Evolutionary conservation across 148 eudicot species (phyloP).

Genomic region (Salicornia ramosissima): DNA sequence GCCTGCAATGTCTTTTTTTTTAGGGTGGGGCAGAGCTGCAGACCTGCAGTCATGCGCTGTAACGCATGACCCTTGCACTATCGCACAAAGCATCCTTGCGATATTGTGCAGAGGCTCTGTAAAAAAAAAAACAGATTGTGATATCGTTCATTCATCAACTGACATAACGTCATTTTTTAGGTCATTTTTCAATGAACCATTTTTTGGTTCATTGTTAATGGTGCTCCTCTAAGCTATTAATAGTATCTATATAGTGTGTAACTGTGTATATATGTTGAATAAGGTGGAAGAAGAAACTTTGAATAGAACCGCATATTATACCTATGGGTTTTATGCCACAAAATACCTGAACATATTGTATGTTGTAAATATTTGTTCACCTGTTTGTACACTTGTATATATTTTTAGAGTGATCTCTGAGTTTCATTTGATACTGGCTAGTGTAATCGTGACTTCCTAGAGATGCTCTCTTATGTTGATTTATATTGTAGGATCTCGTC

Average conservation of each 20-base stretch:
- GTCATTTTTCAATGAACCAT: too few species aligned
- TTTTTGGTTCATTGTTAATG: too few species aligned
- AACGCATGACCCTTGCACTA: too few species aligned
- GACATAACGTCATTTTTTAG: too few species aligned
- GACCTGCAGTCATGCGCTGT: too few species aligned
- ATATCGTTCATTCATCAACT: too few species aligned
- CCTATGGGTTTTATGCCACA: not conserved
- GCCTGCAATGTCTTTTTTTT: too few species aligned
- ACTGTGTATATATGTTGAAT: not conserved
- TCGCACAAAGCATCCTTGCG: too few species aligned
- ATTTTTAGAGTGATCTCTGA: not conserved
- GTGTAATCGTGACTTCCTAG: not conserved
- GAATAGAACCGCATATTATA: too few species aligned
- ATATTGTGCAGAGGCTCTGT: too few species aligned
- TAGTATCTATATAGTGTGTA: not conserved
- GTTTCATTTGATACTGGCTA: slow-evolving; percentile 3
- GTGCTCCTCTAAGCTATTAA: not conserved
- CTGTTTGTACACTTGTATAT: slow-evolving; percentile 12
- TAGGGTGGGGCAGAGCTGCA: too few species aligned
- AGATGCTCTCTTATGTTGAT: not conserved
- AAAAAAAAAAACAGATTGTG: too few species aligned
- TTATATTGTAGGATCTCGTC: slow-evolving; percentile 63
- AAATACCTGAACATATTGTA: not conserved
- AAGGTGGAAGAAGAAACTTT: not conserved
- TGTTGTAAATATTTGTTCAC: slow-evolving; percentile 2